A percentile compares a stretch with the other conserved stretches of the same genome.
These are phyloP conservation scores for Pichia californica DNA, from an alignment of 805 yeast species.

Conservation along the genomic window DNA sequence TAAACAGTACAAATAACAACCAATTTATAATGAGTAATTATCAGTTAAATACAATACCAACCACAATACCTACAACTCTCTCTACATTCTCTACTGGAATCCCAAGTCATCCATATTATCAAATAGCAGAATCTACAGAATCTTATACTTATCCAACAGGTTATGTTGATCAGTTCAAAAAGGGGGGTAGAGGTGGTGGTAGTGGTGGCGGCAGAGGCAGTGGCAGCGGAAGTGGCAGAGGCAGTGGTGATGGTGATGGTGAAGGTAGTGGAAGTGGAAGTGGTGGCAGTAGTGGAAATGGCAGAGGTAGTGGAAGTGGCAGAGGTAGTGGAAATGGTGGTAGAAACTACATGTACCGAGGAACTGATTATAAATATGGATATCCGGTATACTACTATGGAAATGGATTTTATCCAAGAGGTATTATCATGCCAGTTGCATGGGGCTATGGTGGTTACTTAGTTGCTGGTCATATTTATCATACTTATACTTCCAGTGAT, in stretches of 20 bases:
- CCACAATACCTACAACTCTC: too few species aligned
- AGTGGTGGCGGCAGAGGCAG: constrained; percentile 5
- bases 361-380: constrained; percentile 4
- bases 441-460: constrained; percentile 8
- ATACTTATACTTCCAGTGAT: constrained; percentile 10
- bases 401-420: constrained; percentile 11
- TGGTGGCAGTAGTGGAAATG: not conserved
- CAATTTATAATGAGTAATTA: too few species aligned
- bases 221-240: not conserved
- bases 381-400: constrained; percentile 8
- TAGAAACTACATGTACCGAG: constrained; percentile 1
- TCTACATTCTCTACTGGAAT: too few species aligned
- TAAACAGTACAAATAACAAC: too few species aligned
- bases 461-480: constrained; percentile 9
- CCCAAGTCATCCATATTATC: too few species aligned
- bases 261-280: not conserved
- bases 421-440: constrained; percentile 8
- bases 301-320: not conserved
- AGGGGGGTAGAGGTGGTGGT: constrained; percentile 3
- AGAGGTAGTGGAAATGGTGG: not conserved
- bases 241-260: constrained; percentile 1
- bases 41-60: too few species aligned
- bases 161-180: not conserved
- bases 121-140: too few species aligned
- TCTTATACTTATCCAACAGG: too few species aligned